These are phyloP conservation scores for Leptomonas pyrrhocoris DNA, from an alignment of 208 protist species.

Conservation along the genomic window DNA sequence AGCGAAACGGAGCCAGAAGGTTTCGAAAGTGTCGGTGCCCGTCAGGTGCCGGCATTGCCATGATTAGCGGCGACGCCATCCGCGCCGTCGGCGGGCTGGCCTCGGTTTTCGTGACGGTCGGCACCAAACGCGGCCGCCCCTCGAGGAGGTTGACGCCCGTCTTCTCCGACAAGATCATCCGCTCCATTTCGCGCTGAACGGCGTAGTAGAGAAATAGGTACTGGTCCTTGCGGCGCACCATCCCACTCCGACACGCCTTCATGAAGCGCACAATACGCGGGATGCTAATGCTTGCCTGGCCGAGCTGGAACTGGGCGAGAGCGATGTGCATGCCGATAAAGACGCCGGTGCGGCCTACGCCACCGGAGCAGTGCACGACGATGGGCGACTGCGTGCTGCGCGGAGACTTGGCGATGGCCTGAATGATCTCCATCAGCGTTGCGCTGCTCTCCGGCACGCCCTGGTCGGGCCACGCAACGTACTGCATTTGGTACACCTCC, in stretches of 20 bases:
- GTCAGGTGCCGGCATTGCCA: slow-evolving; percentile 15
- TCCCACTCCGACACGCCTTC: slow-evolving; percentile 76
- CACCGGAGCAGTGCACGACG: slow-evolving; percentile 88
- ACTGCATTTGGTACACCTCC: slow-evolving; percentile 81
- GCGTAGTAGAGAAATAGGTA: slow-evolving; percentile 84
- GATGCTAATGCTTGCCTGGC: slow-evolving; percentile 60
- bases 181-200: slow-evolving; percentile 74
- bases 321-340: slow-evolving; percentile 83
- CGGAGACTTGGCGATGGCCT: slow-evolving; percentile 58
- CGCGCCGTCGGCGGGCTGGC: slow-evolving; percentile 13
- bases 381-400: slow-evolving; percentile 59
- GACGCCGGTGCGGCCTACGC: slow-evolving; percentile 87
- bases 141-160: slow-evolving; percentile 61
- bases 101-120: background rate
- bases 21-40: background rate
- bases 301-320: slow-evolving; percentile 74
- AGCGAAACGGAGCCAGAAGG: slow-evolving; percentile 1
- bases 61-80: slow-evolving; percentile 25
- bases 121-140: slow-evolving; percentile 19
- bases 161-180: slow-evolving; percentile 74
- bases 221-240: slow-evolving; percentile 87
- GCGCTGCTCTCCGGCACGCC: slow-evolving; percentile 74
- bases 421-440: slow-evolving; percentile 81
- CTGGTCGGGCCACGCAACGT: slow-evolving; percentile 87
- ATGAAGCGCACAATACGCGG: slow-evolving; percentile 62